A percentile compares a stretch with the other conserved stretches of the same genome.
phyloP scores from a whole-genome alignment of 139 green algal genomes.

The Micromonas commoda region DNA sequence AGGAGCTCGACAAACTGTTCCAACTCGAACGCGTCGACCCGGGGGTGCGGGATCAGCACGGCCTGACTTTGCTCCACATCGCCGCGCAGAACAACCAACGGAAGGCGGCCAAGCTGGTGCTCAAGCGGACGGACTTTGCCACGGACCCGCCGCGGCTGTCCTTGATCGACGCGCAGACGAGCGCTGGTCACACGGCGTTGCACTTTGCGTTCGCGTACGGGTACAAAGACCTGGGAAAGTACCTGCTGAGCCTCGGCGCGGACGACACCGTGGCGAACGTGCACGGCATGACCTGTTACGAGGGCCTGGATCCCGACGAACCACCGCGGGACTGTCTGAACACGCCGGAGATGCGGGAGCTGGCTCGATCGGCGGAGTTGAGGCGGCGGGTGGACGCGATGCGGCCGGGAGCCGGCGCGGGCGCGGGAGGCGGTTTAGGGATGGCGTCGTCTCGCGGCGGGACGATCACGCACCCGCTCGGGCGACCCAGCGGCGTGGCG shows the following conservation, averaged over 20 bases:
- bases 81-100: constrained; percentile 24
- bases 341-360: background rate
- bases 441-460: too few species aligned
- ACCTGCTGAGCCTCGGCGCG: constrained; percentile 12
- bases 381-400: background rate
- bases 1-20: constrained; percentile 7
- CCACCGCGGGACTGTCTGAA: background rate
- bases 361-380: background rate
- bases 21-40: background rate
- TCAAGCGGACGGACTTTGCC: constrained; percentile 8
- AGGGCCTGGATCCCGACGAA: constrained; percentile 23
- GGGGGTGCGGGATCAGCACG: background rate
- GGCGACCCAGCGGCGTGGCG: too few species aligned
- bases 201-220: constrained; percentile 26
- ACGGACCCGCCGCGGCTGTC: background rate
- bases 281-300: constrained; percentile 27
- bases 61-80: constrained; percentile 24
- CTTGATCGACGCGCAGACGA: constrained; percentile 14
- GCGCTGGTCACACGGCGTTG: constrained; percentile 15
- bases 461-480: too few species aligned
- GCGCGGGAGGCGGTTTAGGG: too few species aligned
- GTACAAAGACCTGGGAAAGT: constrained; percentile 19
- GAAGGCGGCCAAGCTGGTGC: constrained; percentile 14
- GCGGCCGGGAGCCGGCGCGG: background rate
- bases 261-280: constrained; percentile 14